phyloP scores from a whole-genome alignment of 306 rosid species.

The Fagus crenata region DNA sequence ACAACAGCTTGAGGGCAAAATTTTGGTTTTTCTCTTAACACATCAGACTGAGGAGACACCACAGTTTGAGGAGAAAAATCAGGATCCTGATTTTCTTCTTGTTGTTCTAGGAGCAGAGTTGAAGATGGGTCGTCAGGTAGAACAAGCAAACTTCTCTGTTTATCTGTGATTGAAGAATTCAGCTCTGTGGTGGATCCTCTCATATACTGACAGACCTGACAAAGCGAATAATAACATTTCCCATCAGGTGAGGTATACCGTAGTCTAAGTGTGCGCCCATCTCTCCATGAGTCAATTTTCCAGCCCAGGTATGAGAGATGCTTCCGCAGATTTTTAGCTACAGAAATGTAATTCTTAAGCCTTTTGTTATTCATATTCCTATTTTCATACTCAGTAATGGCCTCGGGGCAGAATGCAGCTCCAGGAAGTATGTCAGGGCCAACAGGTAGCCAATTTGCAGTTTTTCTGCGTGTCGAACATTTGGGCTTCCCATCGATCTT shows the following conservation, averaged over 20 bases:
- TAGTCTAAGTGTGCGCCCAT: not conserved
- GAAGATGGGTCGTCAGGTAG: conserved; percentile 15
- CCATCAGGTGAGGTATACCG: conserved; percentile 45
- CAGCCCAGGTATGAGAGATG: conserved; percentile 47
- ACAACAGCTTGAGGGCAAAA: conserved; percentile 45
- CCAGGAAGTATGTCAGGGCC: conserved; percentile 25
- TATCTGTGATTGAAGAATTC: conserved; percentile 31
- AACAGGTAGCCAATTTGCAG: conserved; percentile 36
- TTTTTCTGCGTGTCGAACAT: not conserved
- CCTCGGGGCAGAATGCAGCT: conserved; percentile 47
- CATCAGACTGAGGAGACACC: conserved; percentile 16
- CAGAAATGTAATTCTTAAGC: not conserved
- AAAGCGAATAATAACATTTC: conserved; percentile 45
- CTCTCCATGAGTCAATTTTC: conserved; percentile 46
- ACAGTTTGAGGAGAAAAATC: conserved; percentile 22
- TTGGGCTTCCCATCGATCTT: conserved; percentile 10
- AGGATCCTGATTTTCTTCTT: conserved; percentile 28
- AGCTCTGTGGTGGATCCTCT: conserved; percentile 4
- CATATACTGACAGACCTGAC: conserved; percentile 44
- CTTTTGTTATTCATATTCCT: not conserved
- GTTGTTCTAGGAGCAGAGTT: conserved; percentile 19
- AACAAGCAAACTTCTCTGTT: conserved; percentile 17
- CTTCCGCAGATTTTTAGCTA: conserved; percentile 7
- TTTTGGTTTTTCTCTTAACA: conserved; percentile 23
- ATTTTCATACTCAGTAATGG: conserved; percentile 39